Percentiles rank a stretch among this genome's conserved stretches.
These are phyloP conservation scores for Kodamaea jinghongensis DNA, from an alignment of 805 yeast species.

Conservation along the genomic window DNA sequence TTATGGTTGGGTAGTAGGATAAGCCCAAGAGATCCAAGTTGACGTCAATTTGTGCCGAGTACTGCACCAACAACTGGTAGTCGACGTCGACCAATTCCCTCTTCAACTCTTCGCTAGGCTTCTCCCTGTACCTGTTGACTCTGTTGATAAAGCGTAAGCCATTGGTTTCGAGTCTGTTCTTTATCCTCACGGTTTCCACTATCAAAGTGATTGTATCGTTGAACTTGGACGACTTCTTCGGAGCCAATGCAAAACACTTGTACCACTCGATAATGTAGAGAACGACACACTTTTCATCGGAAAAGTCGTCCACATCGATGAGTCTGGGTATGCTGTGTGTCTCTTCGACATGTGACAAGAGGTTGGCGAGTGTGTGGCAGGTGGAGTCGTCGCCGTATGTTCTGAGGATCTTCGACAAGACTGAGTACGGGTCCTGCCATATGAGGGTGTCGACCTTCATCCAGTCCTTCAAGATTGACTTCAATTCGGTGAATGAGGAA, in stretches of 20 bases:
- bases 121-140: constrained; percentile 13
- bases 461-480: constrained; percentile 45
- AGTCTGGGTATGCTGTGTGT: constrained; percentile 49
- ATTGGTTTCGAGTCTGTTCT: constrained; percentile 30
- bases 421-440: constrained; percentile 3
- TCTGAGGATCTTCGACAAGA: constrained; percentile 4
- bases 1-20: constrained; percentile 13
- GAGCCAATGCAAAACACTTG: constrained; percentile 30
- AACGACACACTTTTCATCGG: constrained; percentile 61
- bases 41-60: constrained; percentile 11
- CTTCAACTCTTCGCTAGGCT: constrained; percentile 7
- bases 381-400: not conserved
- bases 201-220: constrained; percentile 10
- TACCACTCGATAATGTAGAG: constrained; percentile 61
- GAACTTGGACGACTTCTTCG: constrained; percentile 1
- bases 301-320: constrained; percentile 55
- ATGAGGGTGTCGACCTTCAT: constrained; percentile 20
- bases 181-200: constrained; percentile 17
- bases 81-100: constrained; percentile 13
- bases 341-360: constrained; percentile 43
- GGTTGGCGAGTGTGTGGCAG: constrained; percentile 16
- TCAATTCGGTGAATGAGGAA: constrained; percentile 30
- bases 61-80: constrained; percentile 15
- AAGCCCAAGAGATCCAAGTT: constrained; percentile 16
- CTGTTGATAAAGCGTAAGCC: constrained; percentile 29